Evolutionary conservation across 2,329 filamentous ascomycete species (phyloP).

Genomic region (Akanthomyces dipterigenus): DNA sequence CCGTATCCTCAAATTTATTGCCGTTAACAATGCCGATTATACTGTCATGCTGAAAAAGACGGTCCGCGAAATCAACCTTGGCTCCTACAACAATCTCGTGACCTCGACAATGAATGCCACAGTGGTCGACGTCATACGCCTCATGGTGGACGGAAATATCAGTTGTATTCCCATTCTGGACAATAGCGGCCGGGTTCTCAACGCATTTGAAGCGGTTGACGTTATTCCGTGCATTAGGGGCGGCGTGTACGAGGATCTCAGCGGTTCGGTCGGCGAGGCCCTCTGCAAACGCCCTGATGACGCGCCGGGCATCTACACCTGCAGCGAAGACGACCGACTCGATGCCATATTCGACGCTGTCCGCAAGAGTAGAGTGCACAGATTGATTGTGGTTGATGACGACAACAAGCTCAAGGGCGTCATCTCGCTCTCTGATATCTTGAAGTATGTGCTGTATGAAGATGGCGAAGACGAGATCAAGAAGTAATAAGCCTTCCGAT

Average conservation of each 20-base stretch:
- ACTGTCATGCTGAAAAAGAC: slow-evolving; percentile 86
- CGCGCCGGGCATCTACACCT: slow-evolving; percentile 95
- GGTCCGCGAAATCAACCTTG: slow-evolving; percentile 74
- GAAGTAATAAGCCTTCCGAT: background rate
- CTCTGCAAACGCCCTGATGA: slow-evolving; percentile 81
- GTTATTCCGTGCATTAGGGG: slow-evolving; percentile 95
- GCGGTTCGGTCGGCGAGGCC: slow-evolving; percentile 80
- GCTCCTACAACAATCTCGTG: slow-evolving; percentile 73
- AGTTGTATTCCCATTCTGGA: slow-evolving; percentile 93
- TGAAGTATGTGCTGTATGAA: slow-evolving; percentile 85
- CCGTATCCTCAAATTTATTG: slow-evolving; percentile 96
- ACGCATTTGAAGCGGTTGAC: slow-evolving; percentile 96
- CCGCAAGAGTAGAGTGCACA: slow-evolving; percentile 87
- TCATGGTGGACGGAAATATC: slow-evolving; percentile 88
- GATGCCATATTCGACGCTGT: slow-evolving; percentile 97
- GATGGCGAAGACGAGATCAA: slow-evolving; percentile 49
- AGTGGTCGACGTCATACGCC: slow-evolving; percentile 89
- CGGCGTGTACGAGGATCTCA: slow-evolving; percentile 84
- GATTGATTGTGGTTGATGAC: slow-evolving; percentile 88
- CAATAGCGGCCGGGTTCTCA: slow-evolving; percentile 68
- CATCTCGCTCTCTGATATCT: slow-evolving; percentile 89
- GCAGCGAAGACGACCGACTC: slow-evolving; percentile 81
- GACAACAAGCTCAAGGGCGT: slow-evolving; percentile 79
- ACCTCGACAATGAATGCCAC: slow-evolving; percentile 84
- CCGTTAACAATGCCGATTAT: slow-evolving; percentile 80